Evolutionary conservation across 2,329 filamentous ascomycete genomes (phyloP).

Genomic region (Monosporascus sp.): DNA sequence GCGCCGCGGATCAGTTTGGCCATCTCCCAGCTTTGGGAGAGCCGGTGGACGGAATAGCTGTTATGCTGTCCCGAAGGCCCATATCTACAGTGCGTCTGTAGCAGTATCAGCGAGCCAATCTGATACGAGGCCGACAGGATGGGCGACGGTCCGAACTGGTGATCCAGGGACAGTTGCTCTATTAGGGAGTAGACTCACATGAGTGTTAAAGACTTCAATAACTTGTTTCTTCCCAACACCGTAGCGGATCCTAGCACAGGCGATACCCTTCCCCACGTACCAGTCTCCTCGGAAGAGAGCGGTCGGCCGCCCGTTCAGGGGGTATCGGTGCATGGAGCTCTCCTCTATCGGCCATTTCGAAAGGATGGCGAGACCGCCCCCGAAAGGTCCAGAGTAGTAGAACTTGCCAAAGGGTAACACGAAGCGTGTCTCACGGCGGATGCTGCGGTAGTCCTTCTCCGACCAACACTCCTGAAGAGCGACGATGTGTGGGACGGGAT

Average conservation of each 20-base stretch:
- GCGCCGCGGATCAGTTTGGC: constrained; percentile 82
- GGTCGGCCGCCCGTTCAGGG: constrained; percentile 88
- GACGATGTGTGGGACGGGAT: constrained; percentile 74
- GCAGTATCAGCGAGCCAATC: not conserved
- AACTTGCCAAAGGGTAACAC: constrained; percentile 89
- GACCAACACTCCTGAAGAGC: constrained; percentile 96
- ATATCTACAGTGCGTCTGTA: constrained; percentile 72
- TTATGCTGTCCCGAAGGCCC: constrained; percentile 67
- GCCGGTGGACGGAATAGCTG: constrained; percentile 84
- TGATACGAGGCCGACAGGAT: not conserved
- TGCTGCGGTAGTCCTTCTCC: constrained; percentile 73
- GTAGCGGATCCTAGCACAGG: constrained; percentile 72
- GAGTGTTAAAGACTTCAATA: constrained; percentile 88
- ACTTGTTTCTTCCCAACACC: constrained; percentile 60
- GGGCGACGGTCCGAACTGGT: not conserved
- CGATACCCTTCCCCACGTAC: constrained; percentile 94
- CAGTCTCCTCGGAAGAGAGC: constrained; percentile 94
- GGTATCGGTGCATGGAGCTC: constrained; percentile 78
- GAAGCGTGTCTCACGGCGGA: constrained; percentile 66
- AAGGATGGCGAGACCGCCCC: constrained; percentile 81
- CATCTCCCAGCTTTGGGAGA: constrained; percentile 92
- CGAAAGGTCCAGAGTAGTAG: constrained; percentile 85
- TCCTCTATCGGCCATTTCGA: constrained; percentile 91
- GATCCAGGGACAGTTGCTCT: not conserved
- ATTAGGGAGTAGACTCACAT: constrained; percentile 44